Base-by-base conservation (phyloP, 129 eudicot species). In the Flaveria robusta region DNA sequence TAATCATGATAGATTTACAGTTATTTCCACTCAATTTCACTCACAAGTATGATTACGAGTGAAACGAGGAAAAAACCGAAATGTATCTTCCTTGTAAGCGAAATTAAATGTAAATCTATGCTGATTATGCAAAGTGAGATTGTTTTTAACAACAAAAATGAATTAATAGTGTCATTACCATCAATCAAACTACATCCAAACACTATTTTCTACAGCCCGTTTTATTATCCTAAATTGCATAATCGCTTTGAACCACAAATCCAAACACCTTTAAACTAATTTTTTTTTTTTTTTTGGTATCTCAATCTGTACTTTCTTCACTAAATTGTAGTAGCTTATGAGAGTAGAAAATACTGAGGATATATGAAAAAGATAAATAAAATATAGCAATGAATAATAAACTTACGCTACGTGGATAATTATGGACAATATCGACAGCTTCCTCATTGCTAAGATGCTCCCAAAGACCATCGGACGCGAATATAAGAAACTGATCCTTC, bases 381-480 rank as follows among this genome's bases (percentile, higher is more conserved):
- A 59, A 59, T 2, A 7, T 10, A 5, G 41, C 15, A 27, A 63
- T 29, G 29, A 5, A 81, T 29, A 8, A 31, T 13, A 24, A 75
- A 52, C 97, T 90, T 88, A 94, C 98, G 49, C 74, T 78, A 9
- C 89, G 88, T 19, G 96, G 93, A 79, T 76, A 75, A 77, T 79
- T 87, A 77, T 81, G 75, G 39, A 91, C 98, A 41, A 93, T 88
- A 74, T 91, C 89, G 13, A 88, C 98, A 5, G 93, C 98, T 81
- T 94, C 97, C 71, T 91, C 91, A 23, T 94, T 94, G 90, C 86
- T 84, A 29, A 94, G 93, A 72, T 94, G 98, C 83, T 94, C 98
- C 98, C 98, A 94, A 54, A 94, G 75, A 72, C 98, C 98, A 75
- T 94, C 98, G 2, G 98, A 94, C 41, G 96, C 98, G 75, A 94